Evolutionary conservation across 768 basidiomycete genomes (phyloP).

Genomic region (Termitomyces sp.): DNA sequence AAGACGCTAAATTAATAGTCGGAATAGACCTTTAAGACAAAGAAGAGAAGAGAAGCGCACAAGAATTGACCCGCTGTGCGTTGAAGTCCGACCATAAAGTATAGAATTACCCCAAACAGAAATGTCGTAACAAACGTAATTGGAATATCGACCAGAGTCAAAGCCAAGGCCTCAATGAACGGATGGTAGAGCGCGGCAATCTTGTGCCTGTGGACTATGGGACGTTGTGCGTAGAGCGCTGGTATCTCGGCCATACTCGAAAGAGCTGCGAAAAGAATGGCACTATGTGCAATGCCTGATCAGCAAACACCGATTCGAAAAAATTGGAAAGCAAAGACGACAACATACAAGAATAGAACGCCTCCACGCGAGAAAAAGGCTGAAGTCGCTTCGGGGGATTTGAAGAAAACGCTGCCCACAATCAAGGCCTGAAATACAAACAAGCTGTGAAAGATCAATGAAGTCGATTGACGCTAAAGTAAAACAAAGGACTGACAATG

Average conservation of each 20-base stretch:
- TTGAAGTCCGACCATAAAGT: conserved; percentile 62
- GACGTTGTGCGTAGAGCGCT: conserved; percentile 53
- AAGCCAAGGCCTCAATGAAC: conserved; percentile 31
- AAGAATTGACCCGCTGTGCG: conserved; percentile 57
- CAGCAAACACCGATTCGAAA: conserved; percentile 5
- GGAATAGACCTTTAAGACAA: background rate
- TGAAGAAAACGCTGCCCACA: conserved; percentile 64
- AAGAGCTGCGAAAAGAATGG: conserved; percentile 6
- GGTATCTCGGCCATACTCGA: conserved; percentile 18
- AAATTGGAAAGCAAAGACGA: background rate
- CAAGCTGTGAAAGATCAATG: conserved; percentile 25
- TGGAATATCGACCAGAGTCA: conserved; percentile 59
- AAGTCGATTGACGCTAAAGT: background rate
- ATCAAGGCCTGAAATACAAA: conserved; percentile 47
- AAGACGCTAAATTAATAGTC: conserved; percentile 38
- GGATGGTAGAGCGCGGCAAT: conserved; percentile 51
- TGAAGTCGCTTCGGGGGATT: conserved; percentile 46
- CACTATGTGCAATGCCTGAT: conserved; percentile 3
- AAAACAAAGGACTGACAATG: conserved; percentile 26
- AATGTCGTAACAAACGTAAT: conserved; percentile 46
- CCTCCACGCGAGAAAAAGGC: conserved; percentile 74
- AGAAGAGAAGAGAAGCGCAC: conserved; percentile 34
- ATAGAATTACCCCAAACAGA: conserved; percentile 45
- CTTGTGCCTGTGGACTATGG: conserved; percentile 53
- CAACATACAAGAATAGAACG: conserved; percentile 70